These are phyloP conservation scores for Cladosporium sphaerospermum DNA, from an alignment of 2,329 filamentous ascomycete species.

Conservation along the genomic window DNA sequence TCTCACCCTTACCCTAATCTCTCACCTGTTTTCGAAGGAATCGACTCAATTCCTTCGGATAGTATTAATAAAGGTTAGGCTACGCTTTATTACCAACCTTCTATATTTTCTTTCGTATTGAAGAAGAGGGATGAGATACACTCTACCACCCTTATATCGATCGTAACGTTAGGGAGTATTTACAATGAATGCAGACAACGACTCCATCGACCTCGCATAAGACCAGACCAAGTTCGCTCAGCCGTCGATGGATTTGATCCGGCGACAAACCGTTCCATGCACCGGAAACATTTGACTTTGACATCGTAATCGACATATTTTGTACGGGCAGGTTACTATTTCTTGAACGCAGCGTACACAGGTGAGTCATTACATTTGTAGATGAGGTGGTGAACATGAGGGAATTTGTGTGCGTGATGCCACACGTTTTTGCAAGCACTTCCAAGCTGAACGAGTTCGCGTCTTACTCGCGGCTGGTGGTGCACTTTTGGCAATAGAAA, in stretches of 20 bases:
- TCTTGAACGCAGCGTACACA: not conserved
- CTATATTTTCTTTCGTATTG: no score
- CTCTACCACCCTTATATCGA: no score
- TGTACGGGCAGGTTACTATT: not conserved
- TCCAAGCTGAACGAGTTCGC: not conserved
- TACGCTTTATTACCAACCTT: no score
- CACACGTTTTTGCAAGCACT: not conserved
- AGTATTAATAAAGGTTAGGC: no score
- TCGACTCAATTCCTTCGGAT: no score
- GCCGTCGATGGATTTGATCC: not conserved
- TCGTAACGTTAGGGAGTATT: slow-evolving; percentile 10
- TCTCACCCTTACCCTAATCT: no score
- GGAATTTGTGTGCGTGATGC: not conserved
- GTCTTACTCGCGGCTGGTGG: not conserved
- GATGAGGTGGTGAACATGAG: not conserved
- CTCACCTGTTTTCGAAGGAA: no score
- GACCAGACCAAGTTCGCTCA: not conserved
- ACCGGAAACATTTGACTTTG: not conserved
- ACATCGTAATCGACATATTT: not conserved
- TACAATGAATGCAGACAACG: slow-evolving; percentile 6
- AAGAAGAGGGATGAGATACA: no score
- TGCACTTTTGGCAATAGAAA: not conserved
- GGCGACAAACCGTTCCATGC: not conserved
- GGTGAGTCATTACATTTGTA: no score
- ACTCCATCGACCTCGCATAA: not conserved